Conservation (phyloP, 1,284 basidiomycete species). For the Apiotrichum veenhuisii region DNA sequence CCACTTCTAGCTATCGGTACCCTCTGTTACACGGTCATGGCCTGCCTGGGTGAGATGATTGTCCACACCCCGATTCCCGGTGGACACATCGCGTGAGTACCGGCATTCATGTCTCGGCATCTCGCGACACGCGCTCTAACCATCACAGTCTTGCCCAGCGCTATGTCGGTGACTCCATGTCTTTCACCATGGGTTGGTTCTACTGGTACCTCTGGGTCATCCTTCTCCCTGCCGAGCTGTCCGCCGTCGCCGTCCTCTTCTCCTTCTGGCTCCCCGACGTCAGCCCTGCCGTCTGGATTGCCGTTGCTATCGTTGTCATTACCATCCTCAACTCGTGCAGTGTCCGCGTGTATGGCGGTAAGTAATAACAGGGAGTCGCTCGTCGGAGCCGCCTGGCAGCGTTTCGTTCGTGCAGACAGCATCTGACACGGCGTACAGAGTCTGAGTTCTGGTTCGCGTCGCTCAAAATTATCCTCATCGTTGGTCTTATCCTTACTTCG, state of each 20-base stretch:
- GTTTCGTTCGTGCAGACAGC: no score
- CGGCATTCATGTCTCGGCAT: no score
- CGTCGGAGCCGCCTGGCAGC: no score
- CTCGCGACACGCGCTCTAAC: no score
- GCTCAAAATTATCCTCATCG: conserved; percentile 74
- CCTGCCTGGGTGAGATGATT: conserved; percentile 53
- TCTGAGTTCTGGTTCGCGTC: conserved; percentile 55
- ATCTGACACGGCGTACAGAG: no score
- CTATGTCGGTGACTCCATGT: conserved; percentile 62
- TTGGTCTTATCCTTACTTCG: conserved; percentile 55
- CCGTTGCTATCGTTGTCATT: conserved; percentile 66
- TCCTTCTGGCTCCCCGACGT: conserved; percentile 62
- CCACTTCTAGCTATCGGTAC: conserved; percentile 34
- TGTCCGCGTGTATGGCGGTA: conserved; percentile 58
- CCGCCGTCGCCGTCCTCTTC: conserved; percentile 72
- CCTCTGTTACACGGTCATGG: conserved; percentile 49
- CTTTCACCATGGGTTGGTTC: conserved; percentile 79
- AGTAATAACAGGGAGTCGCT: no score
- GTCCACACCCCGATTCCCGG: conserved; percentile 54
- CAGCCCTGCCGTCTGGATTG: conserved; percentile 68
- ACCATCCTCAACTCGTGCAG: conserved; percentile 54
- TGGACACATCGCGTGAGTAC: conserved; percentile 65
- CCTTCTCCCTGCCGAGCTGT: conserved; percentile 71
- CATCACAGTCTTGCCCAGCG: conserved; percentile 56
- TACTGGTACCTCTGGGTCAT: conserved; percentile 70